Evolutionary conservation across 345 rosid species (phyloP), one percentile per base, ranked within the genome.

Genomic region (Pseudoturritis turrita): DNA sequence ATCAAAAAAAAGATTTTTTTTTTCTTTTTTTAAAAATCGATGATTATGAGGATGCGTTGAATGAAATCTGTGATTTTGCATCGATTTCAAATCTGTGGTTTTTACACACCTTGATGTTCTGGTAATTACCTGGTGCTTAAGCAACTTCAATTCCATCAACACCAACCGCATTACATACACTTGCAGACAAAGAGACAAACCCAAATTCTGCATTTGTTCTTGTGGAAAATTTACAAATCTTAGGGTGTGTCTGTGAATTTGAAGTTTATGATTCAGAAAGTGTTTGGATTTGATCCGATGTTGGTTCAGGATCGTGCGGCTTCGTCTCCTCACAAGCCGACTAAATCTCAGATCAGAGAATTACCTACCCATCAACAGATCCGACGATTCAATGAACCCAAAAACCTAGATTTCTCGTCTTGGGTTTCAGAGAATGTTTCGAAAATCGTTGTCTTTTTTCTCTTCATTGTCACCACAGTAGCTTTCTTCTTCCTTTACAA

Each of bases 291-390:
- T n/a, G n/a, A 47, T 65, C 37, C 80, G 76, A 93, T 94, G 98
- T 84, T 94, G 84, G 96, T 94, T 84, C 98, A 87, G 75, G 96
- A 86, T 75, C 91, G 92, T 19, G 73, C 73, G 28, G 58, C 82
- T 6, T 49, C 67, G 15, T 35, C 70, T 61, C 50, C 64, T 26
- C 70, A 84, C 1, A 82, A 84, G 43, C 75, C 87, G 44, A 81
- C 85, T 10, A 88, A 92, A 68, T 52, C 86, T 77, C 84, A 81
- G 77, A 78, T 81, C 87, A 82, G 88, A 71, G 26, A 62, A 7
- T 68, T 84, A 6, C 85, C 89, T 21, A 83, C 84, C 29, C 85
- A 79, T 58, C 86, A 70, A 12, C 85, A 62, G n/a, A 69, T 76
- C 74, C 75, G 80, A 69, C 86, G 95, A 11, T 88, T 88, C 71